Conservation (phyloP, 441 rosid genomes). For the Arabidopsis hybrid region DNA sequence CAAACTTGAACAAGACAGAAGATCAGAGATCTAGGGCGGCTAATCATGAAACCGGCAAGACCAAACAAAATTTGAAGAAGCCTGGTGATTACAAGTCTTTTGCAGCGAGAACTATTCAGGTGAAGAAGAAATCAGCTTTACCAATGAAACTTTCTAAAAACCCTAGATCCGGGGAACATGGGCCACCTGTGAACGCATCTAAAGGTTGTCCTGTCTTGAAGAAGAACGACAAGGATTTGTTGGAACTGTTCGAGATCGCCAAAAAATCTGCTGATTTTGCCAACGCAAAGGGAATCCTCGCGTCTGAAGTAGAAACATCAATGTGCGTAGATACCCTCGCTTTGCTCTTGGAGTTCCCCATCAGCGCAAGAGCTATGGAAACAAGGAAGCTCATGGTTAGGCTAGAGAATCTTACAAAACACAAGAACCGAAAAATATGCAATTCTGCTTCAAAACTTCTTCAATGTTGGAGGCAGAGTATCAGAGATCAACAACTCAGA, state of each 20-base stretch:
- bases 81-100: too few relatives aligned
- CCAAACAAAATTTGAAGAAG: neutral
- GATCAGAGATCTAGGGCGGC: too few relatives aligned
- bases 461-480: constrained; percentile 27
- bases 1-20: too few relatives aligned
- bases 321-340: constrained; percentile 27
- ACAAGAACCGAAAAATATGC: constrained; percentile 33
- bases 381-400: constrained; percentile 23
- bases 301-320: constrained; percentile 12
- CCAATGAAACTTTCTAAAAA: neutral
- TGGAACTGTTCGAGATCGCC: constrained; percentile 30
- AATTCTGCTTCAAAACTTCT: constrained; percentile 6
- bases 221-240: neutral
- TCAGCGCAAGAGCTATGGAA: constrained; percentile 4
- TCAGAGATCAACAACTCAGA: neutral
- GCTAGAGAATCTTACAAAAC: constrained; percentile 24
- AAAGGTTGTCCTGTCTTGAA: neutral
- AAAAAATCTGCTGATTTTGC: constrained; percentile 38
- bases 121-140: neutral
- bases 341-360: constrained; percentile 4
- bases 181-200: neutral
- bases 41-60: neutral
- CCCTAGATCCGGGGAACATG: neutral
- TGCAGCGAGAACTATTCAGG: too few relatives aligned
- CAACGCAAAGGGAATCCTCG: constrained; percentile 20